Base-by-base conservation (phyloP, 2,329 filamentous ascomycete species). In the Chaetoscypha palmicola region DNA sequence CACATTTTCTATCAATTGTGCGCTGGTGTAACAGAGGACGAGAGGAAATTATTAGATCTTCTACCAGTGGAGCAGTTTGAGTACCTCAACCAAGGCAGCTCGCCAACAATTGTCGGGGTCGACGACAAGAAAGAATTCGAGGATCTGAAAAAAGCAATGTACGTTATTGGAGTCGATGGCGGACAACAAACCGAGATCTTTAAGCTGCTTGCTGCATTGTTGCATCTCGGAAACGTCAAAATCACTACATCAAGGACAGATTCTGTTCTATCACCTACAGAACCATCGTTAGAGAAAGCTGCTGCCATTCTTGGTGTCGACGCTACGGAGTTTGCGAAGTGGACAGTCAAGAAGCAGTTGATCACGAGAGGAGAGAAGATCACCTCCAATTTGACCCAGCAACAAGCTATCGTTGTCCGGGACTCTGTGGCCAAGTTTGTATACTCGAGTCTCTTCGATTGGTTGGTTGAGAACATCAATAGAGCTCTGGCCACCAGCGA, bases 381-480 rank as follows among this genome's bases (percentile, higher is more conserved):
- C 57, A 88, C 87, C 22, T 97, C 92, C 21, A 96, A 96, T 62
- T 68, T 98, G 50, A 94, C 86, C 19, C 88, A 94, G 58, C 87
- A 94, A 49, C 91, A 97, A 67, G 92, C 92, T 22, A 77, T 86
- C 28, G 91, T 98, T 45, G 92, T 98, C 11, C 81, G 91, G 62
- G 92, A 98, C 62, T 98, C 92, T 1, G 92, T 98, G 39, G 90
- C 92, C 60, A 98, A 98, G 65, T 98, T 91, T 67, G 92, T 98
- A 54, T 98, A 98, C 68, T 97, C 92, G 0, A 95, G 90, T 62
- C 68, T 98, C 47, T 98, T 98, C 64, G 92, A 98, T 71, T 98
- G 92, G 92, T 76, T 98, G 19, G 92, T 98, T n/a, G 90, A 97
- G 58, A 86, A 85, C 47, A 96, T 95, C 69, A 98, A 98, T 69